Percentiles rank a stretch among this genome's conserved stretches.
These are phyloP conservation scores for Magnolia sinica DNA, from an alignment of 164 flowering plant species.

Conservation along the genomic window DNA sequence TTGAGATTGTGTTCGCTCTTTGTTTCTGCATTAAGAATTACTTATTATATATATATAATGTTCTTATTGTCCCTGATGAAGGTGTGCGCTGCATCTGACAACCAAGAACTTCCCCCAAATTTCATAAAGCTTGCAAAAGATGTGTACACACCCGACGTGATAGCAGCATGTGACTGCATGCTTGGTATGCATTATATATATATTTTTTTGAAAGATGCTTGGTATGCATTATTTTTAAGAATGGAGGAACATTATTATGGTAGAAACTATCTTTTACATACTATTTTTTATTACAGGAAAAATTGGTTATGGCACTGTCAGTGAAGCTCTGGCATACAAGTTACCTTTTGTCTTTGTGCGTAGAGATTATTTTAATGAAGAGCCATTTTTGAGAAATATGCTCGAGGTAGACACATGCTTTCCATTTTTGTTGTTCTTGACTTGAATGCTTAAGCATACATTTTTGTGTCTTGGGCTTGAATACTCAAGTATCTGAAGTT, in stretches of 20 bases:
- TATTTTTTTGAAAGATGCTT: no score
- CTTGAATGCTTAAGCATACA: slow-evolving; percentile 1
- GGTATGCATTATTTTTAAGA: slow-evolving; percentile 37
- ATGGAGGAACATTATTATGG: background rate
- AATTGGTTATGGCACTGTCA: slow-evolving; percentile 96
- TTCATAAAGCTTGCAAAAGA: slow-evolving; percentile 83
- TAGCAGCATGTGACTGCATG: slow-evolving; percentile 96
- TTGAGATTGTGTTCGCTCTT: background rate
- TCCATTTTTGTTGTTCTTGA: slow-evolving; percentile 4
- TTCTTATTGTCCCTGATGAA: slow-evolving; percentile 13
- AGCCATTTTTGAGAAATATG: slow-evolving; percentile 94
- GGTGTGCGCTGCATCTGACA: slow-evolving; percentile 96
- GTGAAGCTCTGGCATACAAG: slow-evolving; percentile 92
- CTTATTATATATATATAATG: background rate
- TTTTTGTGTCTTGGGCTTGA: slow-evolving; percentile 4
- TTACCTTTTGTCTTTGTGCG: slow-evolving; percentile 93
- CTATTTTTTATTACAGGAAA: slow-evolving; percentile 50
- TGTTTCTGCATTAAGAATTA: background rate
- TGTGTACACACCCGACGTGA: slow-evolving; percentile 88
- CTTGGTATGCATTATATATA: no score
- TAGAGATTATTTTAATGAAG: slow-evolving; percentile 96
- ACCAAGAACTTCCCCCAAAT: slow-evolving; percentile 78
- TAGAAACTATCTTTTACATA: background rate
- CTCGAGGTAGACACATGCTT: slow-evolving; percentile 60
- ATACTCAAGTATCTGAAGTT: slow-evolving; percentile 5